phyloP scores from a whole-genome alignment of 106 monocot genomes.

The Hemerocallis citrina region DNA sequence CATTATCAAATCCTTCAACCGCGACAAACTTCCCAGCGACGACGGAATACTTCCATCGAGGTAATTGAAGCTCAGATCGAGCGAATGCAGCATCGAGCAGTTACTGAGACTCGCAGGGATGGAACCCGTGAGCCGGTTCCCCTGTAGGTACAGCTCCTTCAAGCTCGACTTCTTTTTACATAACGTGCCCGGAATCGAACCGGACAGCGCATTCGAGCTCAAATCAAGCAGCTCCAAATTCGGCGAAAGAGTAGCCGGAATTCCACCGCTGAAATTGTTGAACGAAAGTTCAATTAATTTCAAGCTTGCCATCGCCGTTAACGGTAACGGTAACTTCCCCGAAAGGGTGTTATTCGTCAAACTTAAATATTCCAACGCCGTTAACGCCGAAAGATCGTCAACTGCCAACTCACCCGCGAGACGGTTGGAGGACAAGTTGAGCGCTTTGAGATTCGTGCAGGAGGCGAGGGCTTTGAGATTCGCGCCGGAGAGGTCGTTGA shows the following conservation, averaged over 20 bases:
- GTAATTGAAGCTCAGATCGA: slow-evolving; percentile 73
- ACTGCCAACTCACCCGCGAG: slow-evolving; percentile 36
- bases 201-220: slow-evolving; percentile 44
- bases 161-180: slow-evolving; percentile 21
- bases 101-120: slow-evolving; percentile 40
- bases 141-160: slow-evolving; percentile 58
- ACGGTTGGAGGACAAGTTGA: slow-evolving; percentile 49
- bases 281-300: slow-evolving; percentile 24
- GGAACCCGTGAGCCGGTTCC: slow-evolving; percentile 40
- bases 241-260: slow-evolving; percentile 23
- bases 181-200: slow-evolving; percentile 34
- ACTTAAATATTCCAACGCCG: slow-evolving; percentile 23
- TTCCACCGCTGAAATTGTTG: slow-evolving; percentile 32
- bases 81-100: slow-evolving; percentile 43
- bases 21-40: slow-evolving; percentile 26
- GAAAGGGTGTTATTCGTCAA: slow-evolving; percentile 54
- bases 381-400: slow-evolving; percentile 37
- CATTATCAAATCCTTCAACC: slow-evolving; percentile 53
- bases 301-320: slow-evolving; percentile 18
- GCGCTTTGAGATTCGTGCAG: slow-evolving; percentile 13
- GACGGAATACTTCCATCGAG: slow-evolving; percentile 46
- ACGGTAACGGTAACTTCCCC: slow-evolving; percentile 28
- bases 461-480: slow-evolving; percentile 15
- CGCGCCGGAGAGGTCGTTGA: slow-evolving; percentile 22
- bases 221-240: slow-evolving; percentile 44